Evolutionary conservation across 2,329 filamentous ascomycete genomes (phyloP), one percentile per base, ranked within the genome.

Genomic region (Phoma herbarum): DNA sequence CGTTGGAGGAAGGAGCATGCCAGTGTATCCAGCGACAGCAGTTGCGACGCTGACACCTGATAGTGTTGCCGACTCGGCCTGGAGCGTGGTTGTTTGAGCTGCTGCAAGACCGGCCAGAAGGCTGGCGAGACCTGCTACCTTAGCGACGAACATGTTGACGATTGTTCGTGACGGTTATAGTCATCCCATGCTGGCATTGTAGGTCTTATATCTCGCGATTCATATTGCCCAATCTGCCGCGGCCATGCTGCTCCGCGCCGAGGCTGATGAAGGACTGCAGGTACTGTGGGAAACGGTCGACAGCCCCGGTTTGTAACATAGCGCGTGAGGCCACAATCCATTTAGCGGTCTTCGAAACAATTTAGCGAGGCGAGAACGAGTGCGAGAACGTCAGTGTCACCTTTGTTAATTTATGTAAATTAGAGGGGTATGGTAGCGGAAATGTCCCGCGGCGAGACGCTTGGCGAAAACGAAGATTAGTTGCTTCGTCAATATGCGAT

Each of bases 31-130:
- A 20, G 77, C 57, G 26, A 77, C 73, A 0, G 76, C 70, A 6
- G 74, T 79, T 6, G 72, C 78, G 58, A 79, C 74, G 2, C 65
- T 76, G 9, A 80, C 79, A 14, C 81, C 81, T 5, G 69, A 73
- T 26, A 82, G 69, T 6, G 69, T 67, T 1, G 76, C 81, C 52
- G 76, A 70, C 64, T 83, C 81, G 8, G 81, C 81, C 66, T 82
- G 73, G 16, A 65, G 61, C 12, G 64, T 67, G 3, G 54, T 63
- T 7, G 62, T 66, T n/a, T 71, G 68, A n/a, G 64, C 64, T 8
- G 29, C 45, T 25, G 45, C 47, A 0, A 62, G 25, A 41, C 57
- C 54, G 25, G 56, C 37, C 29, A 64, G 29, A 31, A 54, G 46
- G 51, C 45, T 41, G 18, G 25, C 41, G 12, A 59, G 31, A 41